Evolutionary conservation across 2,329 filamentous ascomycete genomes (phyloP), one percentile per base, ranked within the genome.

Genomic region (Trichoderma simmonsii): DNA sequence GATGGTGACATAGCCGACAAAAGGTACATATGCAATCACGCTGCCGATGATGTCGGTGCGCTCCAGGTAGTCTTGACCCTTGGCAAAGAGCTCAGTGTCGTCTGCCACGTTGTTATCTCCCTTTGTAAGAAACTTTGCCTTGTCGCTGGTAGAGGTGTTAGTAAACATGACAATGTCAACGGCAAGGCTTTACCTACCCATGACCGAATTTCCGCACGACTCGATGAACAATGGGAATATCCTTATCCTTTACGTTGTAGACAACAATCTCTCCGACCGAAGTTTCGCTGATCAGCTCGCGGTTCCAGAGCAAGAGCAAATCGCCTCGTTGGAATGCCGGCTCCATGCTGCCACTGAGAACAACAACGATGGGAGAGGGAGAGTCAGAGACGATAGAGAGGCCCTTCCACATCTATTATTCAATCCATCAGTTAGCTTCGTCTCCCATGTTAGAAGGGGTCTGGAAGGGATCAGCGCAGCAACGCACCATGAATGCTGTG

Each of bases 1-100:
- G 77, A 99, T 99, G 2, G 96, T 99, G 60, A 98, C 95, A 79
- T 98, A 98, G 75, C 96, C 96, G 15, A 98, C 94, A 78, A 96
- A 97, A 0, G 96, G 96, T 71, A 98, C 91, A 81, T 97, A 99
- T 48, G 89, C 96, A 12, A 96, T 86, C 7, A 98, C 96, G 76
- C 93, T 97, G 60, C 96, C 96, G 71, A 99, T 93, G 71, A 99
- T 95, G 79, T 98, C 95, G 79, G 92, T 88, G 72, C 96, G 89
- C 80, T 92, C 91, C 60, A 99, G 86, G 80, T 93, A 97, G 79
- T 93, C 93, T 83, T 99, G 95, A 21, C 92, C 93, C 51, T 86
- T 85, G 3, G 96, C 95, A 81, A 97, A 97, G 14, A 84, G 76
- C 80, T 98, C 95, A 18, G 94, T 97, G 81, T 99, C 96, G 81